Evolutionary conservation across 352 stramenopile genomes (phyloP), one percentile per base, ranked within the genome.

Genomic region (Globisporangium irregulare): DNA sequence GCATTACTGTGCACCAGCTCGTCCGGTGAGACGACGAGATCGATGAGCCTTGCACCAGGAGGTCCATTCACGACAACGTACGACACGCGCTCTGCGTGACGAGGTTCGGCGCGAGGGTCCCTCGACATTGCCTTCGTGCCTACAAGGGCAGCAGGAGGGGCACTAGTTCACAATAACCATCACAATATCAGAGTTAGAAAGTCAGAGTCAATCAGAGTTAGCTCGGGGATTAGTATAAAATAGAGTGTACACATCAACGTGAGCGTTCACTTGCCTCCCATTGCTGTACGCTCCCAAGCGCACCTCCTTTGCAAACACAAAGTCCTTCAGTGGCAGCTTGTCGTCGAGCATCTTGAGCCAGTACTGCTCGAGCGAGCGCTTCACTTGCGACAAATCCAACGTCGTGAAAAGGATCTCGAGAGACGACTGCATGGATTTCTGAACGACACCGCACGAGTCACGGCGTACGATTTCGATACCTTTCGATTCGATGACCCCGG

Each of bases 391-490:
- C 8, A 97, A 68, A 61, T 97, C 82, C 12, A 79, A 81, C 0
- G 84, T 90, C 9, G 71, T 64, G 62, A 97, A 95, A 0, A 97
- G 72, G 15, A 79, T 72, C 58, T 86, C 69, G 10, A 97, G 72
- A 53, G 77, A 90, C 0, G 62, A 36, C 56, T 86, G 73, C 84
- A 96, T 95, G 22, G 86, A 64, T 1, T 77, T 72, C 53, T 93
- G 86, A 6, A 97, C 88, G 10, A 98, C 81, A 22, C 80, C 86
- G 69, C 96, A 99, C 24, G 93, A 95, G 80, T 99, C 96, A 1
- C 93, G 82, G 25, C 95, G 87, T 51, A 98, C 92, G 9, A 90
- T 94, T 67, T 99, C 96, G 25, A 99, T 82, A 7, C 96, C 96
- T 80, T 99, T 98, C 18, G 85, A 86, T 60, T 98, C 92, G 18